Base-by-base conservation (phyloP, 805 yeast genomes). In the Lipomyces mesembrius region DNA sequence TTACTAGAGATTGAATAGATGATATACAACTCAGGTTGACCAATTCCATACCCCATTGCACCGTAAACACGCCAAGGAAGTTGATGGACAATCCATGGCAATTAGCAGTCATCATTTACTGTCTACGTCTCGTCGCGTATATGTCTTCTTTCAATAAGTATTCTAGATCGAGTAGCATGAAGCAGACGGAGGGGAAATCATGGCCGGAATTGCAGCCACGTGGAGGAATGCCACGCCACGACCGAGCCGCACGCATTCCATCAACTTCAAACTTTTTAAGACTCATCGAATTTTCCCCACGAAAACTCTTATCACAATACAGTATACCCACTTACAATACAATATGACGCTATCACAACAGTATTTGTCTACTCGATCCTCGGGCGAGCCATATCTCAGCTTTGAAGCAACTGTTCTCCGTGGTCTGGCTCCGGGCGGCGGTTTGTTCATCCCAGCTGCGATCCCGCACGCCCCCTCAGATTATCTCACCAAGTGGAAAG, bases 341-440 rank as follows among this genome's bases (percentile, higher is more conserved):
- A 43, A n/a, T 25, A 52, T 52, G 55, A 52, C 55, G 3, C n/a
- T 25, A 14, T 61, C 67, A 32, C 68, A 67, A 46, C 63, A 64
- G 59, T 80, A 80, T 68, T 76, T 77, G 60, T 80, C 83, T 11
- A 80, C 83, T 8, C 73, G 83, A 34, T 79, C 83, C 12, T 74
- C 81, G 12, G 59, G 60, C 35, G 63, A 65, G 39, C 73, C 76
- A 2, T 77, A 75, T 17, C 68, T 74, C 35, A 70, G 78, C 14
- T 80, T 80, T 64, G 83, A 80, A 68, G 80, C 79, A 34, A 81
- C 81, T 6, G 79, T 80, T 22, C 77, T 80, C 25, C 76, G 82
- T 80, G 99, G 99, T 61, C 83, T 95, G 75, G 98, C 98, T 62
- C 87, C 90, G 59, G 99, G 96, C 77, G 99, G 99, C 72, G 99